These are phyloP conservation scores for Verticillium isaacii DNA, from an alignment of 2,329 filamentous ascomycete species.

Conservation along the genomic window DNA sequence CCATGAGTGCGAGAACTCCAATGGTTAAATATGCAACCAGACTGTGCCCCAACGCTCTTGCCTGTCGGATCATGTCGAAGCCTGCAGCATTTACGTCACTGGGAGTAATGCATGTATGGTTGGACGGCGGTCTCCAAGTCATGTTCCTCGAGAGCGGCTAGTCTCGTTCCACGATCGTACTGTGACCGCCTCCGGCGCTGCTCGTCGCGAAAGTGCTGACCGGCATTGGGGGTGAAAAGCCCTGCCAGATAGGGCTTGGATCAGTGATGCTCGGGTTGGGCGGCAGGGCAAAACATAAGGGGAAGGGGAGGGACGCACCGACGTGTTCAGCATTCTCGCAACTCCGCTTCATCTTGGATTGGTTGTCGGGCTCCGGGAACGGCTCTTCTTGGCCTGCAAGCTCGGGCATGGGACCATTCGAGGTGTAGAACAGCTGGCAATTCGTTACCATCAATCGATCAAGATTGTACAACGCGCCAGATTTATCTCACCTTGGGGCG, in stretches of 20 bases:
- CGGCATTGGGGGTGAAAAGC: conserved; percentile 75
- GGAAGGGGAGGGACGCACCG: conserved; percentile 46
- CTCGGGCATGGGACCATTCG: conserved; percentile 41
- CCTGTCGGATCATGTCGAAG: neutral
- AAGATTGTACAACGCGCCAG: no score
- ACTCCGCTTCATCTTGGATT: conserved; percentile 81
- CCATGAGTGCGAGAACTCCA: neutral
- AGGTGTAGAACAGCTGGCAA: conserved; percentile 46
- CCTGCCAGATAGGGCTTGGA: neutral
- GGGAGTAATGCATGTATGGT: conserved; percentile 17
- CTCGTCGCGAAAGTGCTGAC: conserved; percentile 68
- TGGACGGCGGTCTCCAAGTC: conserved; percentile 43
- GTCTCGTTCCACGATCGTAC: conserved; percentile 75
- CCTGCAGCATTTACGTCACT: neutral
- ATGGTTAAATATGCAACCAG: neutral
- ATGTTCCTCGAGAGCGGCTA: conserved; percentile 62
- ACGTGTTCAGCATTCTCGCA: conserved; percentile 83
- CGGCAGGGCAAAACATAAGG: no score
- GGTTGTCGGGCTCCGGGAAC: conserved; percentile 78
- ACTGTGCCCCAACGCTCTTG: neutral
- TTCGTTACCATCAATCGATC: conserved; percentile 1
- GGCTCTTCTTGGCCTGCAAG: conserved; percentile 65
- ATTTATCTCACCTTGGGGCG: conserved; percentile 68
- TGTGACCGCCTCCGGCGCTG: conserved; percentile 73
- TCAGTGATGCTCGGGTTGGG: neutral